Conservation (phyloP, 495 filamentous ascomycete genomes). For the Daldinia caldariorum region DNA sequence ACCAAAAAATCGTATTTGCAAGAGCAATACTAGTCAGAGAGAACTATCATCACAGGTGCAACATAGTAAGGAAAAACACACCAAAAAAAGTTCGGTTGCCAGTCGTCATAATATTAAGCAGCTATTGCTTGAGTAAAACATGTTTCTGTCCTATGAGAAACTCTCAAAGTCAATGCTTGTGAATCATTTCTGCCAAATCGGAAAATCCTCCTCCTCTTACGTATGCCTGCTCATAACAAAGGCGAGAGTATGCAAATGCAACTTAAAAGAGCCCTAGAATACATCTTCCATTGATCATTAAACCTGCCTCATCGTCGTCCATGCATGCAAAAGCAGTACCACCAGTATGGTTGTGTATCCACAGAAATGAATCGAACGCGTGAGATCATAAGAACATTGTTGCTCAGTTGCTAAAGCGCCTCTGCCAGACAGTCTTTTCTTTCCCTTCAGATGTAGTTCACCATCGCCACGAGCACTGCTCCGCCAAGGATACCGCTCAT, state of each 20-base stretch:
- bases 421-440: slow-evolving; percentile 7
- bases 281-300: slow-evolving; percentile 29
- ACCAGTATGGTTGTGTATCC: slow-evolving; percentile 37
- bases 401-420: slow-evolving; percentile 1
- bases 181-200: slow-evolving; percentile 17
- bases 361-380: slow-evolving; percentile 35
- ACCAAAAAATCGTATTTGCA: slow-evolving; percentile 4
- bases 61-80: not conserved
- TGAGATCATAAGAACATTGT: slow-evolving; percentile 20
- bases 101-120: slow-evolving; percentile 31
- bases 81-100: not conserved
- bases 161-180: slow-evolving; percentile 31
- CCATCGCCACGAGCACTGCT: slow-evolving; percentile 38
- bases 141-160: slow-evolving; percentile 45
- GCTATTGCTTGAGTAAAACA: slow-evolving; percentile 36
- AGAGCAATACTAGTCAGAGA: not conserved
- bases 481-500: slow-evolving; percentile 49
- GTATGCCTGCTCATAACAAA: slow-evolving; percentile 1
- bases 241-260: slow-evolving; percentile 40
- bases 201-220: not conserved
- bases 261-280: slow-evolving; percentile 33
- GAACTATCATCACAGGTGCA: slow-evolving; percentile 10
- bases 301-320: slow-evolving; percentile 32
- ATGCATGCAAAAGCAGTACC: slow-evolving; percentile 35
- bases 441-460: slow-evolving; percentile 38